Percentiles rank a stretch among this genome's conserved stretches.
Evolutionary conservation across 2,329 filamentous ascomycete species (phyloP).

Genomic region (Chrysosphaeria jannelii): DNA sequence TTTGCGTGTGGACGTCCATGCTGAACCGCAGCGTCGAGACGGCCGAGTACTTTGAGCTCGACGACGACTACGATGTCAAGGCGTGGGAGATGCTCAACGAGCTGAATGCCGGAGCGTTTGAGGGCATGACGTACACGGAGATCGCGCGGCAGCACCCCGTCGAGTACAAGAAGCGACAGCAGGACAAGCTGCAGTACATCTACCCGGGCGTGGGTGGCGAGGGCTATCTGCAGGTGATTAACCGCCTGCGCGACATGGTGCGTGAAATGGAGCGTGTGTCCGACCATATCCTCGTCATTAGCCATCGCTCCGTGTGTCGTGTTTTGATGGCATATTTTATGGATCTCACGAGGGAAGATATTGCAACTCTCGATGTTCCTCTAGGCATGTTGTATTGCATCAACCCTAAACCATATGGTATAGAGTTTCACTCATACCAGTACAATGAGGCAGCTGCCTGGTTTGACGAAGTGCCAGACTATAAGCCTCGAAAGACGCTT

Average conservation of each 20-base stretch:
- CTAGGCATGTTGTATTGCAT: slow-evolving; percentile 83
- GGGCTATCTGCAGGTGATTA: slow-evolving; percentile 90
- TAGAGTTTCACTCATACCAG: slow-evolving; percentile 84
- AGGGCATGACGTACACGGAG: slow-evolving; percentile 81
- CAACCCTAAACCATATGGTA: slow-evolving; percentile 90
- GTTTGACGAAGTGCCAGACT: slow-evolving; percentile 70
- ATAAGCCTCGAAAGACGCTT: slow-evolving; percentile 34
- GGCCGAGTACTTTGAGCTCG: slow-evolving; percentile 59
- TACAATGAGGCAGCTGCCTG: slow-evolving; percentile 52
- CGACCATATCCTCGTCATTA: slow-evolving; percentile 76
- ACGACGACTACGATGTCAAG: slow-evolving; percentile 89
- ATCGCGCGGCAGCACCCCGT: slow-evolving; percentile 52
- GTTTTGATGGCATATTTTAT: slow-evolving; percentile 93
- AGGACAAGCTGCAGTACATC: slow-evolving; percentile 82
- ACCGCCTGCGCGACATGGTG: slow-evolving; percentile 79
- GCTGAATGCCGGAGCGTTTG: slow-evolving; percentile 73
- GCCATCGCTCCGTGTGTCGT: slow-evolving; percentile 71
- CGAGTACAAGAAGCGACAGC: slow-evolving; percentile 51
- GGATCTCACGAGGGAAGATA: slow-evolving; percentile 66
- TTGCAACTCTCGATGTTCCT: slow-evolving; percentile 81
- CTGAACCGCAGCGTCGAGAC: slow-evolving; percentile 70
- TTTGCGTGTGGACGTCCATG: slow-evolving; percentile 98
- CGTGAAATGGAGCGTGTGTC: slow-evolving; percentile 92
- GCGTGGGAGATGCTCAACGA: slow-evolving; percentile 97
- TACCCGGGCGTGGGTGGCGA: slow-evolving; percentile 91